Evolutionary conservation across 108 stramenopile genomes (phyloP).

Genomic region (Cylindrotheca fusiformis): DNA sequence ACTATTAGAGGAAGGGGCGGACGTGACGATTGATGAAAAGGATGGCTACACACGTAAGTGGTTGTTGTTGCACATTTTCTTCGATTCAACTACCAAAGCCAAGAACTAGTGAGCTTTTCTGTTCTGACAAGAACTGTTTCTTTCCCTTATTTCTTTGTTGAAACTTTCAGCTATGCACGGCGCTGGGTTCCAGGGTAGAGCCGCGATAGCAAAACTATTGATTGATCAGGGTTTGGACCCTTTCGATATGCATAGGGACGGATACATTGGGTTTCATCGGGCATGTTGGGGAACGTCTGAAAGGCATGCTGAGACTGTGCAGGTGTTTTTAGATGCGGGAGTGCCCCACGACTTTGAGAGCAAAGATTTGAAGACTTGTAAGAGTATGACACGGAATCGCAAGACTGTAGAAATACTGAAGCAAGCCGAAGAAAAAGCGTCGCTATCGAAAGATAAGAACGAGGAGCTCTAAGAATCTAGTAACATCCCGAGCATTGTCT

Average conservation of each 20-base stretch:
- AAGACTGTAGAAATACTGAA: not conserved
- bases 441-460: too few species aligned
- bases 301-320: slow-evolving; percentile 29
- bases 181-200: slow-evolving; percentile 47
- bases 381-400: not conserved
- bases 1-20: slow-evolving; percentile 34
- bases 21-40: slow-evolving; percentile 35
- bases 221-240: slow-evolving; percentile 23
- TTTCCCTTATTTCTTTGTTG: too few species aligned
- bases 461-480: too few species aligned
- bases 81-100: too few species aligned
- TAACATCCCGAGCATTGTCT: too few species aligned
- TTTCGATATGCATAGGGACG: slow-evolving; percentile 32
- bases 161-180: slow-evolving; percentile 44
- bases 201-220: slow-evolving; percentile 32
- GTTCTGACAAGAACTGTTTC: too few species aligned
- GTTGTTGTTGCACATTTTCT: too few species aligned
- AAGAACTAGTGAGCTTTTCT: too few species aligned
- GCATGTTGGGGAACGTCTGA: slow-evolving; percentile 41
- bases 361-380: not conserved
- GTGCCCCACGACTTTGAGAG: slow-evolving; percentile 9
- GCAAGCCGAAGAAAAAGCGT: too few species aligned
- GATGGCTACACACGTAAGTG: slow-evolving; percentile 38
- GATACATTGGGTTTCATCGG: slow-evolving; percentile 36
- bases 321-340: slow-evolving; percentile 24